Conservation (phyloP, 768 basidiomycete species). For the Rhizopogon roseolus region DNA sequence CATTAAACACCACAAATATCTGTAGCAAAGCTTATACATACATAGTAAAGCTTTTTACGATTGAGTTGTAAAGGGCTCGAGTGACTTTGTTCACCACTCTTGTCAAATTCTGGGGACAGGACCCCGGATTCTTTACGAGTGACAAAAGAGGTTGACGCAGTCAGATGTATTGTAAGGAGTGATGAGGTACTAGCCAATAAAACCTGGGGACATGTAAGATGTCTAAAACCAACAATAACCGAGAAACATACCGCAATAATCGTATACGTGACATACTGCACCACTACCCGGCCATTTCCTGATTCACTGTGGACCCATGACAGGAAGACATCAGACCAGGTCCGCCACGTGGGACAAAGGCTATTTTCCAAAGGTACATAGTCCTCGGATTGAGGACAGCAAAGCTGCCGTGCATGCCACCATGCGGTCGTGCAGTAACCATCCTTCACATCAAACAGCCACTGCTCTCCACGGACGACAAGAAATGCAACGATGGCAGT, state of each 20-base stretch:
- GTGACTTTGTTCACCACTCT: constrained; percentile 20
- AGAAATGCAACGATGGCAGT: constrained; percentile 85
- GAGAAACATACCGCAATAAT: constrained; percentile 65
- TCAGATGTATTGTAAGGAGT: constrained; percentile 80
- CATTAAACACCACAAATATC: not conserved
- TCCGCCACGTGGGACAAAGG: constrained; percentile 63
- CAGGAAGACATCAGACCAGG: constrained; percentile 64
- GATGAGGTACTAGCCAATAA: constrained; percentile 67
- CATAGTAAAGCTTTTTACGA: constrained; percentile 81
- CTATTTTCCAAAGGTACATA: constrained; percentile 21
- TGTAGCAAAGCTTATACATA: constrained; percentile 33
- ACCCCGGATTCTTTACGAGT: constrained; percentile 89
- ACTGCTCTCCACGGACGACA: constrained; percentile 81
- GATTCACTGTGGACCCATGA: constrained; percentile 14
- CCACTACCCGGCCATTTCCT: constrained; percentile 35
- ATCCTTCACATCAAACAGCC: constrained; percentile 89
- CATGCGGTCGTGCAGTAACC: constrained; percentile 74
- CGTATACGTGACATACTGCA: constrained; percentile 69
- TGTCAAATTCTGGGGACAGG: constrained; percentile 43
- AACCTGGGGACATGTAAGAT: constrained; percentile 40
- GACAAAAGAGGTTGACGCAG: constrained; percentile 82
- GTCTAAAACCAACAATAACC: not conserved
- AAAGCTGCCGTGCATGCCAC: constrained; percentile 77
- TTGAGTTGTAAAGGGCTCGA: constrained; percentile 27
- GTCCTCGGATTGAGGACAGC: constrained; percentile 49